Percentiles rank a stretch among this genome's conserved stretches.
phyloP scores from a whole-genome alignment of 805 yeast genomes.

The Hermanozyma aechmeae region DNA sequence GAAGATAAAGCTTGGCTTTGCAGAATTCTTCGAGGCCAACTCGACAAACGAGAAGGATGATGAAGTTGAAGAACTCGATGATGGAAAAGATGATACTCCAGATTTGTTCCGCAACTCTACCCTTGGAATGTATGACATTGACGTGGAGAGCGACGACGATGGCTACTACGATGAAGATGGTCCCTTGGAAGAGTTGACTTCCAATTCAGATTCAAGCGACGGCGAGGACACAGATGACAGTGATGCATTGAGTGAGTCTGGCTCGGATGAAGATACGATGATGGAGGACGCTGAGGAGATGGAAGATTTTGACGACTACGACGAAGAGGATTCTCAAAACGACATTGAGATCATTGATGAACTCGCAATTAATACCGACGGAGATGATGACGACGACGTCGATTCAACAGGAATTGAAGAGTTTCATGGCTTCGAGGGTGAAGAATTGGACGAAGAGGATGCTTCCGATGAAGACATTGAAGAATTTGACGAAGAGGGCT shows the following conservation, averaged over 20 bases:
- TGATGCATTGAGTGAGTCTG: slow-evolving; percentile 17
- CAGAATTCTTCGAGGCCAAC: slow-evolving; percentile 44
- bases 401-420: slow-evolving; percentile 20
- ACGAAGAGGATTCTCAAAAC: slow-evolving; percentile 16
- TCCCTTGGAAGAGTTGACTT: slow-evolving; percentile 30
- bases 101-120: slow-evolving; percentile 84
- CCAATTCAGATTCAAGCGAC: slow-evolving; percentile 22
- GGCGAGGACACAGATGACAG: slow-evolving; percentile 14
- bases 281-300: slow-evolving; percentile 13
- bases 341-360: slow-evolving; percentile 30
- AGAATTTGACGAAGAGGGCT: slow-evolving; percentile 18
- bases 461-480: slow-evolving; percentile 9
- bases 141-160: slow-evolving; percentile 54
- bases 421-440: slow-evolving; percentile 13
- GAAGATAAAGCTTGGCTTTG: slow-evolving; percentile 45
- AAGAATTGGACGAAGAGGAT: slow-evolving; percentile 3
- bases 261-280: slow-evolving; percentile 12
- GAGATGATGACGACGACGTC: slow-evolving; percentile 20
- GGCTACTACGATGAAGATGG: slow-evolving; percentile 29
- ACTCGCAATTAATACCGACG: slow-evolving; percentile 19
- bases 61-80: slow-evolving; percentile 38
- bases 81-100: slow-evolving; percentile 63
- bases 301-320: slow-evolving; percentile 9
- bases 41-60: slow-evolving; percentile 43
- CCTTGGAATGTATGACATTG: slow-evolving; percentile 88